phyloP scores from a whole-genome alignment of 179 eudicot genomes.

The Amaranthus tricolor region DNA sequence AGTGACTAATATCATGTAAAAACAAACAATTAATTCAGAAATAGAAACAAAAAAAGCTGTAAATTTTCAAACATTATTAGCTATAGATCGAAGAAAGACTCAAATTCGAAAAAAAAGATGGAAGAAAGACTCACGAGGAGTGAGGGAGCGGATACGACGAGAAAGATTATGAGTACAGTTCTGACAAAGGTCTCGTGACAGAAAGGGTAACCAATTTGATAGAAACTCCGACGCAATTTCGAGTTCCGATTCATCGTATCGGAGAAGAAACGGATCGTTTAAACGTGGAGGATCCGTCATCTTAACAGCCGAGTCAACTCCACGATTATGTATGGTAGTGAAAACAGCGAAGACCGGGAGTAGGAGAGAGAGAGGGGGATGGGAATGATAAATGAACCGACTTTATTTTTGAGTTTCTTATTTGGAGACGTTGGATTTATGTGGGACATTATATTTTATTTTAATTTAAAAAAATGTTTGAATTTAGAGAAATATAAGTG shows the following conservation, averaged over 20 bases:
- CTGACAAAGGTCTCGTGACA: slow-evolving; percentile 58
- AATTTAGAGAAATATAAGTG: too few relatives aligned
- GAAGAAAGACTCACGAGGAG: slow-evolving; percentile 36
- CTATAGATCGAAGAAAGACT: neutral
- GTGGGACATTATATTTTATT: too few relatives aligned
- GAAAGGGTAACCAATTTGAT: slow-evolving; percentile 73
- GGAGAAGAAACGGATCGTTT: slow-evolving; percentile 54
- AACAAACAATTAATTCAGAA: neutral
- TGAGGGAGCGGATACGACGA: slow-evolving; percentile 52
- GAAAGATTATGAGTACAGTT: slow-evolving; percentile 51
- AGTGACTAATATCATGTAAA: neutral
- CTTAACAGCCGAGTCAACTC: slow-evolving; percentile 26
- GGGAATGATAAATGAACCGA: too few relatives aligned
- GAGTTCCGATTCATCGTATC: slow-evolving; percentile 54
- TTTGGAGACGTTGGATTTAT: too few relatives aligned
- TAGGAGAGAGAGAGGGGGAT: neutral
- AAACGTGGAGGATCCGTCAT: slow-evolving; percentile 21
- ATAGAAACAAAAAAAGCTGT: neutral
- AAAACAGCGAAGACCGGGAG: neutral
- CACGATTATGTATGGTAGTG: neutral
- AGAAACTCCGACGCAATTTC: slow-evolving; percentile 80
- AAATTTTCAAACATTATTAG: neutral
- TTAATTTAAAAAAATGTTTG: too few relatives aligned
- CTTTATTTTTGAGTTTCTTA: too few relatives aligned
- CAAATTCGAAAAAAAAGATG: neutral